Conservation (phyloP, 352 stramenopile species). For the Globisporangium yorkense region DNA sequence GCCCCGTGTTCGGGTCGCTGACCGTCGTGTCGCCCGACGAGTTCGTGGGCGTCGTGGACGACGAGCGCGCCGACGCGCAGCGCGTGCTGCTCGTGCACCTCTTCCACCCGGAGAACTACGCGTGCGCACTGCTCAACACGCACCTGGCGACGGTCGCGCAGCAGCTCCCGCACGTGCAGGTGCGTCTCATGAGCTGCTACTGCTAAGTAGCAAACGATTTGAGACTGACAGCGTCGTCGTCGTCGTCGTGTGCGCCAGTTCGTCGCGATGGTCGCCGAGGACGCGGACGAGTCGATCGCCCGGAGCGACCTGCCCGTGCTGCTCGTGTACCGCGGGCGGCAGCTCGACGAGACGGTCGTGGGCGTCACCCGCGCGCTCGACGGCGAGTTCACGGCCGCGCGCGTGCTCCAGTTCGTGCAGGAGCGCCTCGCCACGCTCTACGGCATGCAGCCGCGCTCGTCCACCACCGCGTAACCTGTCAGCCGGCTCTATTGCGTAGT, state of each 20-base stretch:
- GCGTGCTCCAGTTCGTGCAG: constrained; percentile 29
- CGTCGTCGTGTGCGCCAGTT: constrained; percentile 28
- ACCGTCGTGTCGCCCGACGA: constrained; percentile 46
- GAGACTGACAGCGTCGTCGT: not conserved
- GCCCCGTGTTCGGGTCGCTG: constrained; percentile 35
- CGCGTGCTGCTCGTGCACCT: constrained; percentile 49
- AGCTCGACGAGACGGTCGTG: constrained; percentile 56
- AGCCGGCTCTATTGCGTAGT: constrained; percentile 6
- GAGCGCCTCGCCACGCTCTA: constrained; percentile 27
- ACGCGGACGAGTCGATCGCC: constrained; percentile 67
- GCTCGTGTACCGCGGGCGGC: constrained; percentile 48
- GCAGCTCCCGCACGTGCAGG: constrained; percentile 58
- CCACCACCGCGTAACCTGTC: not conserved
- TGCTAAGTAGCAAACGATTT: not conserved
- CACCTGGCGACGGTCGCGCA: constrained; percentile 50
- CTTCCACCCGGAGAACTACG: constrained; percentile 65
- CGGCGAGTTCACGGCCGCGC: constrained; percentile 58
- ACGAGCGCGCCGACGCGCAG: constrained; percentile 15
- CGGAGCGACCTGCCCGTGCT: constrained; percentile 60
- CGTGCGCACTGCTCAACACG: constrained; percentile 63
- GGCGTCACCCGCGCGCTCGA: constrained; percentile 47
- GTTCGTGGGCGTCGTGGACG: constrained; percentile 48
- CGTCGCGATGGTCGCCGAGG: constrained; percentile 44
- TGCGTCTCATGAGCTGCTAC: constrained; percentile 6
- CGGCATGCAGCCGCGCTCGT: not conserved